phyloP scores from a whole-genome alignment of 352 stramenopile genomes.

The Saprolegnia diclina region DNA sequence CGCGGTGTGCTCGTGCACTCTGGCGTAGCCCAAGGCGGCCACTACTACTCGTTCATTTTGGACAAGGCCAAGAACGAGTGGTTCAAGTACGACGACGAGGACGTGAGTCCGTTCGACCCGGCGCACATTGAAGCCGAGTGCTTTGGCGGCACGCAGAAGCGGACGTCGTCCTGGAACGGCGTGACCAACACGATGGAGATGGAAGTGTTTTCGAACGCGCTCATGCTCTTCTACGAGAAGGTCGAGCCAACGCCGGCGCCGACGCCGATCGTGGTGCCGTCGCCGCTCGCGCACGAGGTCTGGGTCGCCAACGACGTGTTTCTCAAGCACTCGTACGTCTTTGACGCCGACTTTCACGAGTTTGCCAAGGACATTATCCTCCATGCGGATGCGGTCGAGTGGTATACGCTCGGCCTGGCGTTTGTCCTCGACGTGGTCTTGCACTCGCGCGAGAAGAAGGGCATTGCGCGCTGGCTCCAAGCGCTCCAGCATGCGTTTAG shows the following conservation, averaged over 20 bases:
- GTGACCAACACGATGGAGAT: slow-evolving; percentile 95
- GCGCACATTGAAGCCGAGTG: slow-evolving; percentile 95
- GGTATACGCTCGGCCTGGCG: slow-evolving; percentile 41
- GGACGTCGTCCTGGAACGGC: slow-evolving; percentile 88
- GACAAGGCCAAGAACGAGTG: slow-evolving; percentile 90
- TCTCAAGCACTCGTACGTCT: slow-evolving; percentile 92
- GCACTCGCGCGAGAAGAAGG: slow-evolving; percentile 84
- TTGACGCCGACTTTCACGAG: slow-evolving; percentile 93
- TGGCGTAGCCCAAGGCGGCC: slow-evolving; percentile 96
- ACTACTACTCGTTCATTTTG: slow-evolving; percentile 97
- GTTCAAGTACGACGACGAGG: slow-evolving; percentile 99
- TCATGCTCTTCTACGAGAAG: slow-evolving; percentile 99
- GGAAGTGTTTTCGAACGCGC: slow-evolving; percentile 97
- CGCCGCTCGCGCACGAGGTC: slow-evolving; percentile 68
- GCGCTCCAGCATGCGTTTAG: slow-evolving; percentile 70
- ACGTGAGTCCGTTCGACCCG: slow-evolving; percentile 97
- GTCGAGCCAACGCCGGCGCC: slow-evolving; percentile 57
- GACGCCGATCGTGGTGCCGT: slow-evolving; percentile 28
- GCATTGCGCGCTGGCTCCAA: slow-evolving; percentile 75
- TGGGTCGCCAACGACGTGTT: slow-evolving; percentile 93
- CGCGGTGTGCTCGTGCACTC: slow-evolving; percentile 97
- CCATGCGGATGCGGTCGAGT: slow-evolving; percentile 58
- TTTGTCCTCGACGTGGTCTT: slow-evolving; percentile 86
- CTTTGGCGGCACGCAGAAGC: slow-evolving; percentile 93
- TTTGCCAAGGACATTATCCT: slow-evolving; percentile 89